Evolutionary conservation across 2,329 filamentous ascomycete species (phyloP).

Genomic region (Aspergillus fischeri): DNA sequence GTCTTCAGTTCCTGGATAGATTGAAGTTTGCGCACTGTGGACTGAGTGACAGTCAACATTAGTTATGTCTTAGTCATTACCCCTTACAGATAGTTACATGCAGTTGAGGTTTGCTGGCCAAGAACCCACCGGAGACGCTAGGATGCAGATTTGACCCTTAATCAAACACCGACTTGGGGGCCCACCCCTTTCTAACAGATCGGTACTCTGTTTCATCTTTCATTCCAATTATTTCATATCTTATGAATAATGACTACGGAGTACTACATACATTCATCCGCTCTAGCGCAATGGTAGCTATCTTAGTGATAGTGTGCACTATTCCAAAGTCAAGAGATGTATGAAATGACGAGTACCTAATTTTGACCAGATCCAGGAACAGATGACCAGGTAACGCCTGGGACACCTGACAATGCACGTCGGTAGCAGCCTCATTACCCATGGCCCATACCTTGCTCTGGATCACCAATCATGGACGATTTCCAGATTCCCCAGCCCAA

Average conservation of each 20-base stretch:
- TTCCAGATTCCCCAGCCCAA: background rate
- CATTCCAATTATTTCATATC: background rate
- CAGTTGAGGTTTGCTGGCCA: slow-evolving; percentile 16
- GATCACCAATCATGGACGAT: background rate
- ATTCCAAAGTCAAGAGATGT: background rate
- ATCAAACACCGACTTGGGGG: slow-evolving; percentile 33
- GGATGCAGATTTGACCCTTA: slow-evolving; percentile 33
- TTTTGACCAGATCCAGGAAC: background rate
- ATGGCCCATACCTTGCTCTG: background rate
- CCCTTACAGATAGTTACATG: slow-evolving; percentile 18
- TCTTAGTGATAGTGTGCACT: too few relatives aligned
- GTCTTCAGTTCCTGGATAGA: background rate
- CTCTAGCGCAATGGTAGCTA: background rate
- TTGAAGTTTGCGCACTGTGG: background rate
- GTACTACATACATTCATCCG: background rate
- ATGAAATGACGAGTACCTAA: too few relatives aligned
- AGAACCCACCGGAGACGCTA: slow-evolving; percentile 28
- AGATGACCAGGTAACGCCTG: background rate
- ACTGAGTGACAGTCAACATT: background rate
- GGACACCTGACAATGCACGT: background rate
- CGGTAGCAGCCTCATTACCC: background rate
- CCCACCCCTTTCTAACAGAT: slow-evolving; percentile 19
- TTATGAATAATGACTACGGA: background rate
- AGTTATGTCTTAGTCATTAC: slow-evolving; percentile 1
- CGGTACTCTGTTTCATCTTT: background rate